A percentile compares a stretch with the other conserved stretches of the same genome.
phyloP scores from a whole-genome alignment of 2,329 filamentous ascomycete genomes.

The Hymenoscyphus linearis region DNA sequence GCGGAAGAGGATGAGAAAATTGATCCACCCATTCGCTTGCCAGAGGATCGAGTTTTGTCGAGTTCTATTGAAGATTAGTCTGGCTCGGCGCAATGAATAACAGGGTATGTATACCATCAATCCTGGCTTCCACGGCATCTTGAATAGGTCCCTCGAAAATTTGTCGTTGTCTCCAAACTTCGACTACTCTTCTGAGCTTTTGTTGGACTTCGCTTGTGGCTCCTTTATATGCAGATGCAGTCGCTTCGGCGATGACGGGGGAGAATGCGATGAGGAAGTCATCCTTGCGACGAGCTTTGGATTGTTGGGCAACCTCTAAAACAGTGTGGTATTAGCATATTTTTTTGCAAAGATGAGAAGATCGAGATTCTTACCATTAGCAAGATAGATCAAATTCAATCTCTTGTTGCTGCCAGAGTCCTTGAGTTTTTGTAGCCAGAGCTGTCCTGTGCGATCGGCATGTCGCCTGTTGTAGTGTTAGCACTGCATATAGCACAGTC shows the following conservation, averaged over 20 bases:
- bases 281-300: conserved; percentile 83
- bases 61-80: conserved; percentile 43
- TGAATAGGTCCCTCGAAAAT: conserved; percentile 83
- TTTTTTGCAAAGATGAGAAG: neutral
- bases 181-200: conserved; percentile 82
- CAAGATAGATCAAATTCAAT: conserved; percentile 87
- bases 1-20: conserved; percentile 57
- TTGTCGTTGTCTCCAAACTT: conserved; percentile 83
- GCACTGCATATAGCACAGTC: conserved; percentile 12
- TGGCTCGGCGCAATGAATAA: neutral
- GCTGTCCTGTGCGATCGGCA: conserved; percentile 82
- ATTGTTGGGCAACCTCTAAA: conserved; percentile 90
- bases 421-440: conserved; percentile 87
- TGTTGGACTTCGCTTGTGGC: conserved; percentile 79
- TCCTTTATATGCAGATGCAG: conserved; percentile 83
- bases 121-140: conserved; percentile 69
- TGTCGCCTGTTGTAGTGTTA: conserved; percentile 60
- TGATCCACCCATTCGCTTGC: conserved; percentile 57
- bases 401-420: conserved; percentile 82
- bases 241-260: conserved; percentile 87
- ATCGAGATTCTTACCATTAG: conserved; percentile 65
- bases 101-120: conserved; percentile 59
- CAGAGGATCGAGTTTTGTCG: conserved; percentile 51
- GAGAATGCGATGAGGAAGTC: conserved; percentile 92
- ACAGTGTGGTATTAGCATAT: neutral